A percentile compares a stretch with the other conserved stretches of the same genome.
These are phyloP conservation scores for Eucalyptus curtisii DNA, from an alignment of 345 rosid genomes.

Conservation along the genomic window DNA sequence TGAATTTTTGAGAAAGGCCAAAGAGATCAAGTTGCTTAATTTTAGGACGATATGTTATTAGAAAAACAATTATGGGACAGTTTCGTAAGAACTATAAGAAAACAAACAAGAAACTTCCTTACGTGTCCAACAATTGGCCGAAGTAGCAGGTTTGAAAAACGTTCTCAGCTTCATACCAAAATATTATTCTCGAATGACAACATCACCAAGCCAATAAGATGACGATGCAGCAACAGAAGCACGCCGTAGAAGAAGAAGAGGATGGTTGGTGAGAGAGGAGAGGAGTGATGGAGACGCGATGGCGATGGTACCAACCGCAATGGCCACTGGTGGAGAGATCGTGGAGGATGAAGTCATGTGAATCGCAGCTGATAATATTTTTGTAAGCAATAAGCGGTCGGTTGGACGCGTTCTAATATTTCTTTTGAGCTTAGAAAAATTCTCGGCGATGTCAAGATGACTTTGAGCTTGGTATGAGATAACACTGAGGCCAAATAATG, in stretches of 20 bases:
- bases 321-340: not conserved
- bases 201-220: not conserved
- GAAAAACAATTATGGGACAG: not conserved
- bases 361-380: not conserved
- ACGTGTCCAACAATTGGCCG: not conserved
- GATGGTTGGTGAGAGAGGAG: not conserved
- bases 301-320: not conserved
- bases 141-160: not conserved
- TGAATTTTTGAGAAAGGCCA: not conserved
- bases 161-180: not conserved
- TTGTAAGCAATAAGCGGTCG: not conserved
- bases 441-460: not conserved
- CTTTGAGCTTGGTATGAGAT: not conserved
- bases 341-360: not conserved
- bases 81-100: not conserved
- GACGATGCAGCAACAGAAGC: not conserved
- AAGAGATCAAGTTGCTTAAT: not conserved
- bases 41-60: not conserved
- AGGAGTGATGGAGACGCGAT: not conserved
- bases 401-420: not conserved
- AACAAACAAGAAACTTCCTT: not conserved
- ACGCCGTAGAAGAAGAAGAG: not conserved
- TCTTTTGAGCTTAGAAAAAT: not conserved
- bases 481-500: fast-evolving
- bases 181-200: not conserved